A percentile compares a stretch with the other conserved stretches of the same genome.
Conservation (phyloP, 495 filamentous ascomycete genomes). For the Ramalina peruviana region DNA sequence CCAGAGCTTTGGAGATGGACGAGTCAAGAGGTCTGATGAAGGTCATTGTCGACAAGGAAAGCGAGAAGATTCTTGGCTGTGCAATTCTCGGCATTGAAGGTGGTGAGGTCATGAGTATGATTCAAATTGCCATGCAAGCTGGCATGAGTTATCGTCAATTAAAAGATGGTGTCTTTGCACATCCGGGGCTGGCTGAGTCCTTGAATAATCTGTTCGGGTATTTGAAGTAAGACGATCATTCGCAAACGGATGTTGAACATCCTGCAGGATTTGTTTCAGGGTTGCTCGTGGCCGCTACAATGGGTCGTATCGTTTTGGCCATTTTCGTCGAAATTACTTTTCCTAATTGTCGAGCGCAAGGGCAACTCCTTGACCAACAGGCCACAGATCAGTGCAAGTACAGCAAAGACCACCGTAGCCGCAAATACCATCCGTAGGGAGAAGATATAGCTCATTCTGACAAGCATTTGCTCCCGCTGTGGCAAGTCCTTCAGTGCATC, state of each 20-base stretch:
- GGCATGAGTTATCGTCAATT: slow-evolving; percentile 26
- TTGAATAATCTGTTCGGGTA: slow-evolving; percentile 36
- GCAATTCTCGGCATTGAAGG: slow-evolving; percentile 35
- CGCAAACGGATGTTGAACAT: no score
- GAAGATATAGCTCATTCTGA: slow-evolving; percentile 45
- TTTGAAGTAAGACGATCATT: slow-evolving; percentile 15
- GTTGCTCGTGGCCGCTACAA: no score
- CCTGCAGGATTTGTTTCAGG: no score
- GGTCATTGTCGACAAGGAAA: slow-evolving; percentile 31
- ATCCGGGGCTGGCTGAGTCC: slow-evolving; percentile 35
- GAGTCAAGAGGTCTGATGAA: slow-evolving; percentile 39
- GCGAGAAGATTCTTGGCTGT: slow-evolving; percentile 33
- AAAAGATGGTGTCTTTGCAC: slow-evolving; percentile 31
- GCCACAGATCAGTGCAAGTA: slow-evolving; percentile 35
- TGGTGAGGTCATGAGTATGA: slow-evolving; percentile 38
- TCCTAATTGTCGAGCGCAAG: slow-evolving; percentile 9
- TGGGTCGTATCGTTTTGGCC: no score
- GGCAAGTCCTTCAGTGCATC: slow-evolving; percentile 46
- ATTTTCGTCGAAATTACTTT: no score
- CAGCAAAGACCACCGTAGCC: slow-evolving; percentile 35
- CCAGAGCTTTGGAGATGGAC: slow-evolving; percentile 36
- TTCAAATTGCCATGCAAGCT: slow-evolving; percentile 38
- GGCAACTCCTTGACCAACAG: slow-evolving; percentile 44
- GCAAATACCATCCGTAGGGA: slow-evolving; percentile 53
- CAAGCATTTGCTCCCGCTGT: slow-evolving; percentile 40